phyloP scores from a whole-genome alignment of 495 filamentous ascomycete species.

The Schizothecium vesticola region DNA sequence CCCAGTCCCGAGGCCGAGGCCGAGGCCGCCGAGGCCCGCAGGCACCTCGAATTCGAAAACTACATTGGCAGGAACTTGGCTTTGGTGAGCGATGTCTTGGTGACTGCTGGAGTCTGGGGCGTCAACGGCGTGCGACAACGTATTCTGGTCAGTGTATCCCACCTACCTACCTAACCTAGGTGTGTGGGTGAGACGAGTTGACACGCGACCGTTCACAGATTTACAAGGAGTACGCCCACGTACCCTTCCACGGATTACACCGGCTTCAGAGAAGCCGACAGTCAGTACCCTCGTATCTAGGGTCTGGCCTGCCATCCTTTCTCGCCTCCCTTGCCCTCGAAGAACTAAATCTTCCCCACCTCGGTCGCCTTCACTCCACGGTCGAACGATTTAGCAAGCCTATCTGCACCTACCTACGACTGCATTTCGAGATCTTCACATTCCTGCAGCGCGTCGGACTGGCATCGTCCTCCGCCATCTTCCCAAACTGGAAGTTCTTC shows the following conservation, averaged over 20 bases:
- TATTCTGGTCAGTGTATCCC: constrained; percentile 38
- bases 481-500: constrained; percentile 44
- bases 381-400: not conserved
- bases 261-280: constrained; percentile 22
- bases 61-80: constrained; percentile 35
- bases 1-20: constrained; percentile 21
- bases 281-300: constrained; percentile 25
- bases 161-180: not conserved
- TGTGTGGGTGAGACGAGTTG: not conserved
- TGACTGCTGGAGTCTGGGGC: constrained; percentile 47
- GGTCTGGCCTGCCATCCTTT: constrained; percentile 31
- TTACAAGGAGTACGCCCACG: constrained; percentile 41
- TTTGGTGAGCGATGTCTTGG: constrained; percentile 31
- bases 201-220: constrained; percentile 27
- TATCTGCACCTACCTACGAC: constrained; percentile 28
- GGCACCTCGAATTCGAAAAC: constrained; percentile 36
- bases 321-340: constrained; percentile 21
- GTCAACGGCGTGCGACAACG: constrained; percentile 46
- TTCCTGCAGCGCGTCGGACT: constrained; percentile 47
- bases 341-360: not conserved
- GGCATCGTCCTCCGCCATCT: constrained; percentile 28
- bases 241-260: constrained; percentile 35
- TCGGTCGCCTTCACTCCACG: not conserved
- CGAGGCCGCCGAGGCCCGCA: constrained; percentile 16
- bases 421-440: constrained; percentile 44